These are phyloP conservation scores for Lupinus albus DNA, from an alignment of 306 rosid genomes.

Conservation along the genomic window DNA sequence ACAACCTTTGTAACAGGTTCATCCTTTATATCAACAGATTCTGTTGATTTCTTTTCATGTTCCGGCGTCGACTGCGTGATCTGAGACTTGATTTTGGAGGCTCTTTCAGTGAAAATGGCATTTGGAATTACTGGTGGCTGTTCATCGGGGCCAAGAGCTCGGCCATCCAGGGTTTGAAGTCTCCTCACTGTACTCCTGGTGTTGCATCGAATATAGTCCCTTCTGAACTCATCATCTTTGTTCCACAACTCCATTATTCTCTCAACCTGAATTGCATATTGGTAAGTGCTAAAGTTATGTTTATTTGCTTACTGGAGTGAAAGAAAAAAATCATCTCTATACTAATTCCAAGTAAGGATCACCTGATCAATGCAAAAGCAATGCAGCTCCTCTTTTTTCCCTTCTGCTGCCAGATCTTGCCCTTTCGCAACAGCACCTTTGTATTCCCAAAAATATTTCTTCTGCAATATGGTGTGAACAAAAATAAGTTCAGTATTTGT, in stretches of 20 bases:
- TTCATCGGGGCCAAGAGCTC: conserved; percentile 78
- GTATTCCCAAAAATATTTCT: conserved; percentile 67
- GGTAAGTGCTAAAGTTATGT: conserved; percentile 37
- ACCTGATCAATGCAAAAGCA: conserved; percentile 70
- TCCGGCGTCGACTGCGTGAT: conserved; percentile 44
- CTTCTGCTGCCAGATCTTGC: conserved; percentile 52
- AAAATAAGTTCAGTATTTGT: conserved; percentile 36
- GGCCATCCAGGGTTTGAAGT: conserved; percentile 78
- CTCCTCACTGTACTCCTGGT: conserved; percentile 81
- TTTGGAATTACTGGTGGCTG: conserved; percentile 66
- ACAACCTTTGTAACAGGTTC: conserved; percentile 44
- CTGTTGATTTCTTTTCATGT: conserved; percentile 49
- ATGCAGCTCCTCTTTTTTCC: conserved; percentile 66
- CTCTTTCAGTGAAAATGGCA: conserved; percentile 41
- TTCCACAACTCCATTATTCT: conserved; percentile 67
- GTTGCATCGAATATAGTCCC: conserved; percentile 69
- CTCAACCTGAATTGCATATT: conserved; percentile 59
- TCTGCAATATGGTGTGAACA: conserved; percentile 54
- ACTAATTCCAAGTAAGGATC: conserved; percentile 26
- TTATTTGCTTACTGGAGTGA: conserved; percentile 17
- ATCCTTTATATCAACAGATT: conserved; percentile 47
- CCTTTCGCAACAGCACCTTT: conserved; percentile 53
- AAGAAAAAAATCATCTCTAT: conserved; percentile 24
- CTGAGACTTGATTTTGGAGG: conserved; percentile 43
- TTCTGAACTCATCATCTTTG: conserved; percentile 67